These are phyloP conservation scores for Lycium ferocissimum DNA, from an alignment of 257 asterid genomes.

Conservation along the genomic window DNA sequence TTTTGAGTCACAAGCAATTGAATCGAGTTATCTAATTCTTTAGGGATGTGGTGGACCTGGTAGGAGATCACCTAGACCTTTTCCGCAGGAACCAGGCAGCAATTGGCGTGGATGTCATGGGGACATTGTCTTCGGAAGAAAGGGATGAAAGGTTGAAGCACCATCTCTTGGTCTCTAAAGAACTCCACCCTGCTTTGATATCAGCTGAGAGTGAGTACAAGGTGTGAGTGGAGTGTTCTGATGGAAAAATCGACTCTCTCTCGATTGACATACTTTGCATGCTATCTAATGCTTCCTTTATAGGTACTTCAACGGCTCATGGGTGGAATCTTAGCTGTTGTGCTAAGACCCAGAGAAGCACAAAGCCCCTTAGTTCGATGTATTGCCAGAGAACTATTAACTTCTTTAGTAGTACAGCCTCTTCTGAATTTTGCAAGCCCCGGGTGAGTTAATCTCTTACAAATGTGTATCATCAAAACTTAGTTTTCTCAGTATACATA, in stretches of 20 bases:
- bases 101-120: slow-evolving; percentile 95
- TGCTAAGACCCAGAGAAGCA: slow-evolving; percentile 92
- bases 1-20: slow-evolving; percentile 33
- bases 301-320: slow-evolving; percentile 94
- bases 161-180: slow-evolving; percentile 80
- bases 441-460: slow-evolving; percentile 60
- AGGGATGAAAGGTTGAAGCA: slow-evolving; percentile 97
- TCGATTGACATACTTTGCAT: slow-evolving; percentile 31
- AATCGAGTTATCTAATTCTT: slow-evolving; percentile 30
- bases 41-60: slow-evolving; percentile 88
- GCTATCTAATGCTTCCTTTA: slow-evolving; percentile 42
- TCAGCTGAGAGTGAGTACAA: slow-evolving; percentile 99
- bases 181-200: slow-evolving; percentile 98
- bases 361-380: slow-evolving; percentile 93
- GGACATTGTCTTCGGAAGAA: slow-evolving; percentile 94
- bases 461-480: slow-evolving; percentile 13
- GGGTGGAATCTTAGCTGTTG: slow-evolving; percentile 90
- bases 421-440: slow-evolving; percentile 93
- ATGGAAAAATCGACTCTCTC: slow-evolving; percentile 42
- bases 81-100: slow-evolving; percentile 89
- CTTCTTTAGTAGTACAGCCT: slow-evolving; percentile 96
- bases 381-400: slow-evolving; percentile 91
- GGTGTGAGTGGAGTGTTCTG: slow-evolving; percentile 82
- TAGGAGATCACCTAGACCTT: slow-evolving; percentile 92
- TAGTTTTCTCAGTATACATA: background rate